Evolutionary conservation across 2,329 filamentous ascomycete species (phyloP), one percentile per base, ranked within the genome.

Genomic region (Beauveria rudraprayagi): DNA sequence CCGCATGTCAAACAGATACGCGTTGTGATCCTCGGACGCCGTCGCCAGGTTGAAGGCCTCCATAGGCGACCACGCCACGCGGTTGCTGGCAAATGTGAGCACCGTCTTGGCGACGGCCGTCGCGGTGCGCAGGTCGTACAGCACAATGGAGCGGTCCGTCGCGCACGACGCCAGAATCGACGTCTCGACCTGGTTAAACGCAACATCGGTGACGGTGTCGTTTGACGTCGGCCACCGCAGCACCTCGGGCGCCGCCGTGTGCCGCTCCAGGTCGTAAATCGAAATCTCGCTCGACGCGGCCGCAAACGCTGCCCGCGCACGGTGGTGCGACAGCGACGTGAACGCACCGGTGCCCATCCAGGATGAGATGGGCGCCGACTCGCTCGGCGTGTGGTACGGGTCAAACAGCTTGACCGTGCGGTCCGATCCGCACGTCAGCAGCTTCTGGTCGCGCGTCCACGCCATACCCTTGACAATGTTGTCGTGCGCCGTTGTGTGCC

Each of bases 31-130:
- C 78, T 99, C 94, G 67, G 90, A 95, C 14, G 91, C 94, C 34
- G 92, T 86, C 17, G 92, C 93, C 70, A 97, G 88, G 76, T 97
- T 96, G 80, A 96, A 96, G 8, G 92, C 90, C 74, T 96, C 92
- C 88, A 97, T 94, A 0, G 94, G 94, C 67, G 97, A 97, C 91
- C 93, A 99, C 48, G 89, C 83, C 57, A 97, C 82, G 54, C 87
- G 83, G 76, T 96, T 97, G 62, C 85, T 89, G 43, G 92, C 86
- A 66, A 99, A 88, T 58, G 84, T 90, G 66, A 97, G 83, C 14
- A 92, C 82, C 1, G 90, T 88, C 70, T 92, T 92, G 65, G 89
- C 83, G 19, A 97, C 80, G 11, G 94, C 90, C 43, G 87, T 90
- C 5, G 87, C 88, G 14, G 93, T 96, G 56, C 94, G 87, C 51